Conservation (phyloP, 2,329 filamentous ascomycete species). For the Nothopassalora personata region DNA sequence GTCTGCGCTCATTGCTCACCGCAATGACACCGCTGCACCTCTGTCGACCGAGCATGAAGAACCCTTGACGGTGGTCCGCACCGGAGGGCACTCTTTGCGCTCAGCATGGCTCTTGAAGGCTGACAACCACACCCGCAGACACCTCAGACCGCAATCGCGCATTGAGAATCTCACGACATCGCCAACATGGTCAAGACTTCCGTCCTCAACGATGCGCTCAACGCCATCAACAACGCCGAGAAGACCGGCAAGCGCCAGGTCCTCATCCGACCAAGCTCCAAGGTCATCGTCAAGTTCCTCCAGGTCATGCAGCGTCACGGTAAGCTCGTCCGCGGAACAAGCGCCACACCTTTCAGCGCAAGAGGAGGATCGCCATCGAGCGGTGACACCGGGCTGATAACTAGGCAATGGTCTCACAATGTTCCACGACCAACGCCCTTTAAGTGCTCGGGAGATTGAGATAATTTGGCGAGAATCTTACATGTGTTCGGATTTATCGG, state of each 20-base stretch:
- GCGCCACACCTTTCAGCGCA: conserved; percentile 18
- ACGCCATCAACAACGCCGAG: conserved; percentile 99
- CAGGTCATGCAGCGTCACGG: conserved; percentile 99
- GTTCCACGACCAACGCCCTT: conserved; percentile 91
- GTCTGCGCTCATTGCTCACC: conserved; percentile 39
- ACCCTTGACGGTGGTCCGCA: conserved; percentile 49
- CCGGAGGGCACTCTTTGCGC: conserved; percentile 63
- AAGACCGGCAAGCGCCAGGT: conserved; percentile 99
- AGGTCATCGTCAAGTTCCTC: conserved; percentile 99
- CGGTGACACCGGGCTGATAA: conserved; percentile 85
- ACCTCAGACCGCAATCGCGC: conserved; percentile 58
- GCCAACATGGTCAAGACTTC: conserved; percentile 98
- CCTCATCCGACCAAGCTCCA: conserved; percentile 93
- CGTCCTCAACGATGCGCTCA: conserved; percentile 86
- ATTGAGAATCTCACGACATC: conserved; percentile 74
- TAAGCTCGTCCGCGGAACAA: conserved; percentile 51
- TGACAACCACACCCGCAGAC: conserved; percentile 51
- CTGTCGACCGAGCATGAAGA: conserved; percentile 59
- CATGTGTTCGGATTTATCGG: conserved; percentile 73
- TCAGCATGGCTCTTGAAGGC: conserved; percentile 57
- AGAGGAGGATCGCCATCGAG: conserved; percentile 12
- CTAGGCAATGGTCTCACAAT: conserved; percentile 88
- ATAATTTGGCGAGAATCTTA: conserved; percentile 76
- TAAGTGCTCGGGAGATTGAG: conserved; percentile 98
- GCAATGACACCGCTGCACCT: conserved; percentile 45